Conservation (phyloP, 177 flowering plant genomes). For the Vitis hybrid region DNA sequence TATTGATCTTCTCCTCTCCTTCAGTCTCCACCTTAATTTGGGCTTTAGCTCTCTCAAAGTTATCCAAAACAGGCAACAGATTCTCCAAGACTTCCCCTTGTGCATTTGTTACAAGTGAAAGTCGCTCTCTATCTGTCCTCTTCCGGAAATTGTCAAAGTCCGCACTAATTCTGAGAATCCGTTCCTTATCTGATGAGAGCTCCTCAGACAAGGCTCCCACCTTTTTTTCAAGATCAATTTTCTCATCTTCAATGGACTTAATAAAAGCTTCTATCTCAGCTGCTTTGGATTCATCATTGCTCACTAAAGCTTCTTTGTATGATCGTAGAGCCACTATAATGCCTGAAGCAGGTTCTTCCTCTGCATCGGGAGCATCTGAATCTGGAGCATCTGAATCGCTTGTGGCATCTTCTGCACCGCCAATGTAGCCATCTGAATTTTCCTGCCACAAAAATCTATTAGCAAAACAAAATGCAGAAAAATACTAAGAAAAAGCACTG, state of each 20-base stretch:
- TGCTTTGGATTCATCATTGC: slow-evolving; percentile 56
- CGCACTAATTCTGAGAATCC: slow-evolving; percentile 78
- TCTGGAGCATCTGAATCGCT: slow-evolving; percentile 37
- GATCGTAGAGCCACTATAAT: slow-evolving; percentile 46
- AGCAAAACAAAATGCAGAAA: slow-evolving; percentile 1
- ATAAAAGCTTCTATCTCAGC: slow-evolving; percentile 64
- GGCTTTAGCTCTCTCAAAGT: slow-evolving; percentile 89
- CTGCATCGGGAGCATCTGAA: slow-evolving; percentile 35
- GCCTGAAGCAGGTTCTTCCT: slow-evolving; percentile 48
- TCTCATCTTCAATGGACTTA: slow-evolving; percentile 70
- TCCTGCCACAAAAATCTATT: slow-evolving; percentile 47
- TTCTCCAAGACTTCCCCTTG: slow-evolving; percentile 92
- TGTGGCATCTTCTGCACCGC: slow-evolving; percentile 37
- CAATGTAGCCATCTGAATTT: slow-evolving; percentile 39
- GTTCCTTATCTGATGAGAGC: slow-evolving; percentile 51
- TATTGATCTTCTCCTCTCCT: slow-evolving; percentile 78
- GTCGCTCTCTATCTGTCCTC: slow-evolving; percentile 84
- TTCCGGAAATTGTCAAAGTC: slow-evolving; percentile 95
- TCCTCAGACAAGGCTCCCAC: slow-evolving; percentile 56
- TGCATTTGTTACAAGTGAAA: slow-evolving; percentile 68
- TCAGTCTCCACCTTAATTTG: slow-evolving; percentile 82
- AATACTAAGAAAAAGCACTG: background rate
- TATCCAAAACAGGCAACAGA: slow-evolving; percentile 74
- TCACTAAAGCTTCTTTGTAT: slow-evolving; percentile 75
- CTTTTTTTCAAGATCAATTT: slow-evolving; percentile 50